Base-by-base conservation (phyloP, 164 flowering plant genomes). In the Umbellularia californica region DNA sequence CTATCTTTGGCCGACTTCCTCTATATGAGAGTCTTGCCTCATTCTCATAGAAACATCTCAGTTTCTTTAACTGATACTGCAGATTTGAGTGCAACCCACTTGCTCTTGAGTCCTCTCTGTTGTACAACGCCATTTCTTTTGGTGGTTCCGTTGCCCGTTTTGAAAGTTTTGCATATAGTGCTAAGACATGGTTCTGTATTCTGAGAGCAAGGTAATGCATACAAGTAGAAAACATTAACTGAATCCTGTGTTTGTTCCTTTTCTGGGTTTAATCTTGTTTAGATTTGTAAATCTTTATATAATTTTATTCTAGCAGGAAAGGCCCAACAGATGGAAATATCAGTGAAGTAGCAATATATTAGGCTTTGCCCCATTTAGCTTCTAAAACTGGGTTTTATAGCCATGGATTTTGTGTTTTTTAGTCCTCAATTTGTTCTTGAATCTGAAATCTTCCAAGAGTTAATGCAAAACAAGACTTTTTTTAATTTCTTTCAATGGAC, bases 21-120 rank as follows among this genome's bases (percentile, higher is more conserved):
- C 14, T 74, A 78, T 47, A 23, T 80, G 71, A 66, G 68, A 17
- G 50, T 3, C 28, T 2, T 25, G 28, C 35, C 64, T 58, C 25
- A 33, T 33, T 51, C 25, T 24, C 27, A 35, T 12, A 63, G 69
- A 64, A 63, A 30, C 63, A 55, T 33, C 22, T 33, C 47, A 41
- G 47, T 41, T 41, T 41, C 47, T 41, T 41, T 41, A 41, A 41
- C 63, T 50, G 50, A 25, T 41, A 52, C 71, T 11, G 3, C 58
- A 65, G 69, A n/a, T 62, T 70, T 30, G 62, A 70, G 19, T 70
- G 52, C 79, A 72, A 58, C 72, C 65, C 67, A 67, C 72, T 68
- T 68, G 70, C 25, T 67, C 47, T 50, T 77, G 71, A 52, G 71
- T 55, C 19, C 41, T 33, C 35, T 67, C 9, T 33, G n/a, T 19